phyloP scores from a whole-genome alignment of 345 rosid genomes.

The Triadica sebifera region DNA sequence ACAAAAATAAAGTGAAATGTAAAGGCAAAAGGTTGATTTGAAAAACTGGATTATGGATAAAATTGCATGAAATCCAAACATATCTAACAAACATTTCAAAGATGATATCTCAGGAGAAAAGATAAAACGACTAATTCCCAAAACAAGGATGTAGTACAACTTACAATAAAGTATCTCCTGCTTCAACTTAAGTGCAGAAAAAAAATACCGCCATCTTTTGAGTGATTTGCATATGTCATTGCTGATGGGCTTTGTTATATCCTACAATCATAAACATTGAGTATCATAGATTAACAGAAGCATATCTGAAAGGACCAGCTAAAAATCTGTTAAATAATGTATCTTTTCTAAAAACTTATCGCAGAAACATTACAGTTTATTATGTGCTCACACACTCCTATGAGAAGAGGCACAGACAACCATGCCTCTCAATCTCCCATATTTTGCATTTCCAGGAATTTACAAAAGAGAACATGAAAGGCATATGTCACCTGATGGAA shows the following conservation, averaged over 20 bases:
- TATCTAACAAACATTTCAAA: too few species aligned
- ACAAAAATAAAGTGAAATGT: not conserved
- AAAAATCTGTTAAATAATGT: not conserved
- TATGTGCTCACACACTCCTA: not conserved
- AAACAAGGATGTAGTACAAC: conserved; percentile 24
- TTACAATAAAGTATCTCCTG: conserved; percentile 92
- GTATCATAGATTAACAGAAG: not conserved
- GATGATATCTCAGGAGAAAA: not conserved
- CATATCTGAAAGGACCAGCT: not conserved
- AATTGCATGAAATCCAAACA: not conserved
- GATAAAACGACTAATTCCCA: conserved; percentile 1
- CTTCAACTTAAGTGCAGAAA: conserved; percentile 83
- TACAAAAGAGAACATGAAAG: conserved; percentile 3
- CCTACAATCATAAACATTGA: conserved; percentile 44
- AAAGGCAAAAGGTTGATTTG: not conserved
- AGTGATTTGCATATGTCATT: conserved; percentile 78
- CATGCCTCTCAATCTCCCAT: not conserved
- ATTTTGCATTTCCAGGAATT: not conserved
- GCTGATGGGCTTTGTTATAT: conserved; percentile 74
- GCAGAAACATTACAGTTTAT: not conserved
- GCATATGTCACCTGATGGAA: conserved; percentile 71
- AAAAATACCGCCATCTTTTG: conserved; percentile 74
- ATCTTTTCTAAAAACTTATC: not conserved
- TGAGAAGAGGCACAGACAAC: not conserved
- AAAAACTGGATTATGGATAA: not conserved